A percentile compares a stretch with the other conserved stretches of the same genome.
phyloP scores from a whole-genome alignment of 1,139 yeast species.

The Spencermartinsiella ligniputridi region DNA sequence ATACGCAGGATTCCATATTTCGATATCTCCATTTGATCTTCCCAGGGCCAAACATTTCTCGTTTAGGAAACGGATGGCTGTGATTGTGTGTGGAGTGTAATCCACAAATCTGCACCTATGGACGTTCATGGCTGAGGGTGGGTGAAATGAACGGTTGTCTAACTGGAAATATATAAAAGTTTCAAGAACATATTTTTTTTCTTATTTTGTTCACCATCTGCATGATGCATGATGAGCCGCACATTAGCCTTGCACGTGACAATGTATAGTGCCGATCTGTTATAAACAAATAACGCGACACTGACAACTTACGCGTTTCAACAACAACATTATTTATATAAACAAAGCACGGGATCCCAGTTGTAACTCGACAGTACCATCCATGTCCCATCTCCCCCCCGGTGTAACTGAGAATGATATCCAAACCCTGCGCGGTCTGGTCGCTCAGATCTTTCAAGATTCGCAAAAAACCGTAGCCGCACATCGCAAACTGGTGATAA shows the following conservation, averaged over 20 bases:
- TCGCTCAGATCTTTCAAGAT: slow-evolving; percentile 73
- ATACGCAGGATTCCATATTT: slow-evolving; percentile 87
- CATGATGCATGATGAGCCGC: too few species aligned
- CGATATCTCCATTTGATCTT: slow-evolving; percentile 90
- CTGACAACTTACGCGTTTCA: too few species aligned
- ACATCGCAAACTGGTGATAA: slow-evolving; percentile 67
- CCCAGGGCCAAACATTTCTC: slow-evolving; percentile 85
- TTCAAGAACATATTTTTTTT: too few species aligned
- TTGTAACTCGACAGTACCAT: too few species aligned
- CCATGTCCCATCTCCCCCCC: slow-evolving; percentile 14
- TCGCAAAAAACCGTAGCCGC: slow-evolving; percentile 72
- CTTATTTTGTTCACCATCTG: too few species aligned
- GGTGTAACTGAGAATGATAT: slow-evolving; percentile 22
- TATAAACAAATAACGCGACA: too few species aligned
- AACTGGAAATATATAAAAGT: too few species aligned
- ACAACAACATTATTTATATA: too few species aligned
- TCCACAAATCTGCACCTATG: slow-evolving; percentile 95
- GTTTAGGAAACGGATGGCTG: slow-evolving; percentile 68
- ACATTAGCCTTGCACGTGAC: too few species aligned
- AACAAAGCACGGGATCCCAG: too few species aligned
- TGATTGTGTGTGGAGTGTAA: slow-evolving; percentile 78
- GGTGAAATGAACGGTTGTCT: too few species aligned
- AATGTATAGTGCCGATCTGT: too few species aligned
- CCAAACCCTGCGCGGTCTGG: slow-evolving; percentile 19
- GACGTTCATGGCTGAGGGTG: slow-evolving; percentile 76